Base-by-base conservation (phyloP, 768 basidiomycete species). In the Auriscalpium vulgare region DNA sequence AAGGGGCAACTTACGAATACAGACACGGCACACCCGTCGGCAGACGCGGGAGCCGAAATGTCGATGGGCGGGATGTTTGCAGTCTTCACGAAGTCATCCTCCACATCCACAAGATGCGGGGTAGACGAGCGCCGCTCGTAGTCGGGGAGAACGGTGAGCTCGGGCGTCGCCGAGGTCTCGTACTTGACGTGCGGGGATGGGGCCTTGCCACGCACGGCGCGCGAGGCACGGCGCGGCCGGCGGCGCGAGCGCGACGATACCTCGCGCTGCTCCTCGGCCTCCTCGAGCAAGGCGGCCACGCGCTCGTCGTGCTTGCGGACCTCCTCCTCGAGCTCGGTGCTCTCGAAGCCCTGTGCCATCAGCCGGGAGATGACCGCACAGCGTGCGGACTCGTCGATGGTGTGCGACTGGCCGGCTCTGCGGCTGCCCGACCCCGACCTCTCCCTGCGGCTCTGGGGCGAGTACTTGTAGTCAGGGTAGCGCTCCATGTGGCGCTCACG, bases 391-490 rank as follows among this genome's bases (percentile, higher is more conserved):
- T 77, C 75, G 16, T 63, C 65, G 37, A 68, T 65, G 10, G 45
- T 36, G 21, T 35, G 43, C 36, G 23, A n/a, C 21, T 14, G 53
- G 60, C 66, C 37, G 54, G 58, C 58, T 72, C 21, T 77, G 59
- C 72, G 73, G 68, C 71, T 76, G 62, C 66, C 56, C 14, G 63
- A 54, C 47, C 66, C 56, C 14, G 63, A 54, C 47, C 65, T 67
- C 49, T 65, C 68, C 50, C 64, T 66, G 53, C 70, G 71, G 23
- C 64, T 66, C 10, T 66, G 66, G n/a, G 85, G 85, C 34, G 76
- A 74, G 59, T 84, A 87, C 66, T 79, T 82, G 69, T 85, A 87
- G 58, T 78, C 72, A 2, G 87, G 84, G 59, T 85, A 75, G 45
- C 71, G 68, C 60, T 66, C 59, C 34, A 74, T 75, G 59, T 87